Percentiles rank a stretch among this genome's conserved stretches.
phyloP scores from a whole-genome alignment of 2,329 filamentous ascomycete species.

The Orbilia javanica region DNA sequence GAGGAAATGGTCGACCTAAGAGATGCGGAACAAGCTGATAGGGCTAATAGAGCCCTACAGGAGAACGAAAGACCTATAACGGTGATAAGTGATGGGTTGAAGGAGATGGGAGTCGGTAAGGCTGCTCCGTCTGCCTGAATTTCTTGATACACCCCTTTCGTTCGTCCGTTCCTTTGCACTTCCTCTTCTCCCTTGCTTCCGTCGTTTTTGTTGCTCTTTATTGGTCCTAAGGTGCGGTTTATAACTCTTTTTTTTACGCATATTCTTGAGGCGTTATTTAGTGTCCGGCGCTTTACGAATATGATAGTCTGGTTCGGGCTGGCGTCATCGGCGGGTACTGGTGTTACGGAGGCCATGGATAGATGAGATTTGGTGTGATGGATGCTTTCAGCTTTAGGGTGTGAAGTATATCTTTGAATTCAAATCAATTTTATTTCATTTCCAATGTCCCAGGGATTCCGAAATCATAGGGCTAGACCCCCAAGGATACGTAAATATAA shows the following conservation, averaged over 20 bases:
- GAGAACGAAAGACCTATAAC: constrained; percentile 24
- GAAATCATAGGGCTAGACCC: too few relatives aligned
- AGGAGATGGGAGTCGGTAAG: constrained; percentile 47
- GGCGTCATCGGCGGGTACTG: not conserved
- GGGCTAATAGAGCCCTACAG: constrained; percentile 10
- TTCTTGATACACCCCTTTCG: not conserved
- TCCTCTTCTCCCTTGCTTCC: not conserved
- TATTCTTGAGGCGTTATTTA: constrained; percentile 3
- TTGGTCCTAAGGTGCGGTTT: not conserved
- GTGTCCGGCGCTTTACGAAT: constrained; percentile 1
- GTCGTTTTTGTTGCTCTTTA: not conserved
- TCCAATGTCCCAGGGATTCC: not conserved
- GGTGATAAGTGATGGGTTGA: constrained; percentile 7
- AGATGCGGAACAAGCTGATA: constrained; percentile 7
- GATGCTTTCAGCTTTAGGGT: not conserved
- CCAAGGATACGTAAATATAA: not conserved
- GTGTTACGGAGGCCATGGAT: not conserved
- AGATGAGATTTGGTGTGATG: not conserved
- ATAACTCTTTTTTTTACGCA: constrained; percentile 18
- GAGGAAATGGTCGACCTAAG: constrained; percentile 41
- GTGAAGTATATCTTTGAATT: not conserved
- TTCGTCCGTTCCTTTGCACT: too few relatives aligned
- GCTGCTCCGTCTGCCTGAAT: constrained; percentile 47
- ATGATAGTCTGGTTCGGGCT: not conserved
- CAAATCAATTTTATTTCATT: not conserved